Evolutionary conservation across 129 eudicot genomes (phyloP).

Genomic region (Apium graveolens): DNA sequence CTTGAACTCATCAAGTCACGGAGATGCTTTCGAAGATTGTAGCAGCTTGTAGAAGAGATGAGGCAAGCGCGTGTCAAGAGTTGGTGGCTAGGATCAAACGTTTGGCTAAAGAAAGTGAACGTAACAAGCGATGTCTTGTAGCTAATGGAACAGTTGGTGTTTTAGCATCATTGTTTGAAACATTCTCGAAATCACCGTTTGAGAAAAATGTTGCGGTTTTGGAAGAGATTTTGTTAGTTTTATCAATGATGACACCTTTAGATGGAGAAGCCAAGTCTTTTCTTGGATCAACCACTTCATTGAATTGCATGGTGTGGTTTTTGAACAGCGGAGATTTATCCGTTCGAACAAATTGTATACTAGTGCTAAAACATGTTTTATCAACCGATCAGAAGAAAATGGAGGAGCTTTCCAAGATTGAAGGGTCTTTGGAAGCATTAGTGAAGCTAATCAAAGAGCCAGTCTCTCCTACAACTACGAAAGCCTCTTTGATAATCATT

Average conservation of each 20-base stretch:
- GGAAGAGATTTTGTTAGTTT: conserved; percentile 37
- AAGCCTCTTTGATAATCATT: conserved; percentile 38
- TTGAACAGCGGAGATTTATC: conserved; percentile 32
- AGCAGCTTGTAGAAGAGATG: conserved; percentile 9
- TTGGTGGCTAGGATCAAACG: conserved; percentile 33
- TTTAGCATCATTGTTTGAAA: conserved; percentile 30
- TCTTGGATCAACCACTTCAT: conserved; percentile 35
- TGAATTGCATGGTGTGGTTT: conserved; percentile 28
- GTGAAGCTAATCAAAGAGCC: conserved; percentile 40
- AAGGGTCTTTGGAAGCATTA: conserved; percentile 39
- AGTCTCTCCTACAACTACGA: conserved; percentile 44
- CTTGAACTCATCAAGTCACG: conserved; percentile 29
- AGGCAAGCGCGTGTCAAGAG: conserved; percentile 29
- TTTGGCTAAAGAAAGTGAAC: conserved; percentile 37
- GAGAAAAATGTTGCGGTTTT: conserved; percentile 11
- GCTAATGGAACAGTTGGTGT: conserved; percentile 24
- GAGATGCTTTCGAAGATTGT: conserved; percentile 31
- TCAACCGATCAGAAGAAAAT: conserved; percentile 24
- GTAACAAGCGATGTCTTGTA: conserved; percentile 36
- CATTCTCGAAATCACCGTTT: conserved; percentile 19
- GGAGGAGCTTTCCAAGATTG: conserved; percentile 20
- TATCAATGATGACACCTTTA: conserved; percentile 29
- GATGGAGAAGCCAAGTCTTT: conserved; percentile 26
- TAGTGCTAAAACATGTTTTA: conserved; percentile 29
- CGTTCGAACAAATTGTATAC: conserved; percentile 32